Evolutionary conservation across 257 asterid genomes (phyloP).

Genomic region (Primulina tabacum): DNA sequence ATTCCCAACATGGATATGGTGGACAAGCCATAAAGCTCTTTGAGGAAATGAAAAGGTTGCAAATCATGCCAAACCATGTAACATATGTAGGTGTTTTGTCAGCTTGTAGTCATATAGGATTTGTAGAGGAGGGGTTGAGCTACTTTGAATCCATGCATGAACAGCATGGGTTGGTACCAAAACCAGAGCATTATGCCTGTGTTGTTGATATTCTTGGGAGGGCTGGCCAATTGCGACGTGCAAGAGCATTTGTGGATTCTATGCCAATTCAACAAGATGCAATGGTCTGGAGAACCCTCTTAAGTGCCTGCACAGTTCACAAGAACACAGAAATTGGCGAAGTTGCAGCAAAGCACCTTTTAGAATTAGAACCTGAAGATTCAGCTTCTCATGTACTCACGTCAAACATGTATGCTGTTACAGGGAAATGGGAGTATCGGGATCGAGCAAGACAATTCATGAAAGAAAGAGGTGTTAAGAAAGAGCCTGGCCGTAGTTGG

Average conservation of each 20-base stretch:
- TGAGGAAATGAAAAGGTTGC: constrained; percentile 54
- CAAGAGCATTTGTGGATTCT: constrained; percentile 62
- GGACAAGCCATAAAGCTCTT: constrained; percentile 65
- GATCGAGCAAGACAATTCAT: constrained; percentile 64
- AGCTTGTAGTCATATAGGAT: constrained; percentile 88
- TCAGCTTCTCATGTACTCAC: constrained; percentile 79
- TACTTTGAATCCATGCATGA: constrained; percentile 70
- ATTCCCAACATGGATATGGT: constrained; percentile 85
- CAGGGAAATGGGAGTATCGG: constrained; percentile 65
- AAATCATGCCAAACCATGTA: constrained; percentile 57
- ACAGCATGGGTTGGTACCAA: constrained; percentile 57
- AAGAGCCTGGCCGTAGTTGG: constrained; percentile 96
- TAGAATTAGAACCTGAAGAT: constrained; percentile 66
- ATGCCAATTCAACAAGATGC: constrained; percentile 82
- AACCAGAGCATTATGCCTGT: constrained; percentile 74
- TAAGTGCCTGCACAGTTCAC: constrained; percentile 80
- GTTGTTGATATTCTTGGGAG: constrained; percentile 86
- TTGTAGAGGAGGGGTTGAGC: constrained; percentile 68
- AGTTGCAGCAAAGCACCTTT: constrained; percentile 65
- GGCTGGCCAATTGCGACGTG: constrained; percentile 66
- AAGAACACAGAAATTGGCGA: constrained; percentile 71
- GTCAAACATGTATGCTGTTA: constrained; percentile 78
- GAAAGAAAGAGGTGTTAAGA: constrained; percentile 75
- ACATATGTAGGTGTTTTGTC: constrained; percentile 78
- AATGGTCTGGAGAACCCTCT: constrained; percentile 91